Evolutionary conservation across 2,329 filamentous ascomycete genomes (phyloP), one percentile per base, ranked within the genome.

Genomic region (Trichoderma breve): DNA sequence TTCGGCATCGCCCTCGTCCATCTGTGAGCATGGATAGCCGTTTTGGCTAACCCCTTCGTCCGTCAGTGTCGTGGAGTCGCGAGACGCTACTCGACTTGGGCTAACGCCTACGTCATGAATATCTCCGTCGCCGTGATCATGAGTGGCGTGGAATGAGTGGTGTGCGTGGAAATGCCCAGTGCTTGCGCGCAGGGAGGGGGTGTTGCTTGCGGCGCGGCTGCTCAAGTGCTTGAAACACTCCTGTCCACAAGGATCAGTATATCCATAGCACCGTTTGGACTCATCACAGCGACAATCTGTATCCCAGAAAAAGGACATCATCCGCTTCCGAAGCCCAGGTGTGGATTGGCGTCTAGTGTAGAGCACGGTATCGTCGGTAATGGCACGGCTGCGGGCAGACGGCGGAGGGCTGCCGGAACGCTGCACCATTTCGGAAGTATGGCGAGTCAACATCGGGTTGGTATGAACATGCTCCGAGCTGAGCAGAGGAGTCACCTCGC

Each of bases 221-320:
- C 76, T 81, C 3, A 90, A 55, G 73, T 90, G 88, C 74, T 89
- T 90, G 79, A 89, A 90, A 79, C 89, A 91, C 77, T 89, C 88
- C 77, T 90, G 88, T 1, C 89, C 89, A 73, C 89, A 91, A 0
- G 89, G 89, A 75, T 91, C 90, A 2, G 88, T 85, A 77, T 89
- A 92, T 71, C 90, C 90, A 75, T 84, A 91, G 77, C 89, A 92
- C 2, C 87, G 86, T 0, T 89, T 89, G 21, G 80, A 79, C 74
- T 88, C 86, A 73, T 91, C 89, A 75, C 89, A 91, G 75, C 90
- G 88, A 39, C 84, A 77, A 78, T 91, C 91, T 26, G 86, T 89
- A 76, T 91, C 89, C 77, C 87, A 89, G 73, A 91, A 87, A 78
- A 91, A 91, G 58, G 89, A 91, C 79, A 90, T 80, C 51, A 91